Evolutionary conservation across 306 rosid genomes (phyloP).

Genomic region (Datisca glomerata): DNA sequence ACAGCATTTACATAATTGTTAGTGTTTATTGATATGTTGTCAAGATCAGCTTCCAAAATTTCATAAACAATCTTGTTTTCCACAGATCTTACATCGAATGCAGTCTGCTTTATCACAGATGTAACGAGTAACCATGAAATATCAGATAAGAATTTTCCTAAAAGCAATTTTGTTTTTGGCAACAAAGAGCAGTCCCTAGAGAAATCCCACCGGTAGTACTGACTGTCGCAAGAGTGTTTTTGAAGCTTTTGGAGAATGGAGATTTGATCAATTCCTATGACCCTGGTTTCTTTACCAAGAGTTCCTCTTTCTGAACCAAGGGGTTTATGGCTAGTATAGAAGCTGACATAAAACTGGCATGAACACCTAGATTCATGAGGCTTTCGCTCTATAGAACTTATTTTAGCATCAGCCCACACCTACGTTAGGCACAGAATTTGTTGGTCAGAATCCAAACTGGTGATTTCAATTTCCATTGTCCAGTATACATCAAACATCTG

Average conservation of each 20-base stretch:
- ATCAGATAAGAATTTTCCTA: slow-evolving; percentile 56
- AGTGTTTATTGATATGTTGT: slow-evolving; percentile 14
- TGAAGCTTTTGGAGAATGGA: slow-evolving; percentile 61
- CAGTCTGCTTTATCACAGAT: slow-evolving; percentile 40
- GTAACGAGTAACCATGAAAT: slow-evolving; percentile 69
- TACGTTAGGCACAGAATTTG: too few species aligned
- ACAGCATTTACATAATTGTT: slow-evolving; percentile 27
- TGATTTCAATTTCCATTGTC: too few species aligned
- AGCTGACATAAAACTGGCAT: slow-evolving; percentile 60
- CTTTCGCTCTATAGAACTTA: slow-evolving; percentile 70
- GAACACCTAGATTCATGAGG: slow-evolving; percentile 60
- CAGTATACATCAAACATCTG: too few species aligned
- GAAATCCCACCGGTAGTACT: slow-evolving; percentile 55
- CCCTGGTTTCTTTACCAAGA: slow-evolving; percentile 41
- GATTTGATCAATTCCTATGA: slow-evolving; percentile 45
- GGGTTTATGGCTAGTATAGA: slow-evolving; percentile 63
- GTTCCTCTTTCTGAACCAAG: slow-evolving; percentile 61
- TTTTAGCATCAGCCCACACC: slow-evolving; percentile 77
- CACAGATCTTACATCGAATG: slow-evolving; percentile 52
- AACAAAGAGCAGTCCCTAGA: slow-evolving; percentile 50
- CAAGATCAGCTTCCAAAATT: slow-evolving; percentile 27
- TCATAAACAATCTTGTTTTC: slow-evolving; percentile 61
- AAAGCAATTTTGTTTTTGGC: slow-evolving; percentile 50
- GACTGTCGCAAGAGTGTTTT: slow-evolving; percentile 28
- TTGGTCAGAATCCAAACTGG: too few species aligned